Base-by-base conservation (phyloP, 371 early-diverging fungal genomes). In the Mortierella sp. region DNA sequence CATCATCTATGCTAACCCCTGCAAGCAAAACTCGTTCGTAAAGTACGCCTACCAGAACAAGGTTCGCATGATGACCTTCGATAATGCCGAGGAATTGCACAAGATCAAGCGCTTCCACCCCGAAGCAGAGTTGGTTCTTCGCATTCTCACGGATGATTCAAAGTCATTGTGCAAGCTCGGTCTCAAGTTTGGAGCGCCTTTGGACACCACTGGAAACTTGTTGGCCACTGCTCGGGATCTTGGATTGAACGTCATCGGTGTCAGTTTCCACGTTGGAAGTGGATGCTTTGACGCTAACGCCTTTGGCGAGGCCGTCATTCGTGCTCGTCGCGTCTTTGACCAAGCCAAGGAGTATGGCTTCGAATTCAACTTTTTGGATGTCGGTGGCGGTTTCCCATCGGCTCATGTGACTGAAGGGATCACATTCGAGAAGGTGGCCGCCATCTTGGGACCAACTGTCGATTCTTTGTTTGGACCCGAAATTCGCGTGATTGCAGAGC, bases 361-460 rank as follows among this genome's bases (percentile, higher is more conserved):
- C 76, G 84, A 93, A 24, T 89, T 97, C 71, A 83, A 83, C 62
- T 80, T 99, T 48, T 89, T 99, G 63, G 99, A 99, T 78, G 91
- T 98, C 65, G 99, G 99, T 58, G 99, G 99, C 67, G 99, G 99
- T 3, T 99, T 98, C 89, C 97, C 99, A n/a, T 95, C 96, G 58
- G 90, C 92, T 57, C 87, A 92, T 84, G 90, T 92, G 59, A 85
- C 88, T 60, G 86, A 91, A 68, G 87, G 86, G 24, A 87, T 96
- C 72, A 93, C 93, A 11, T 97, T 99, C 85, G 90, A 89, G 72
- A 90, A 93, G 69, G 92, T 98, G 16, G 97, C 97, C n/a, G 84
- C 87, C 59, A 88, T 93, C 50, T 88, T 98, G 45, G 88, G 92
- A 58, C 90, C 93, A 33, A 92, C 93, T 45, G 88, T 99, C 32